A percentile compares a stretch with the other conserved stretches of the same genome.
These are phyloP conservation scores for Xylaria sp. DNA, from an alignment of 2,329 filamentous ascomycete genomes.

Conservation along the genomic window DNA sequence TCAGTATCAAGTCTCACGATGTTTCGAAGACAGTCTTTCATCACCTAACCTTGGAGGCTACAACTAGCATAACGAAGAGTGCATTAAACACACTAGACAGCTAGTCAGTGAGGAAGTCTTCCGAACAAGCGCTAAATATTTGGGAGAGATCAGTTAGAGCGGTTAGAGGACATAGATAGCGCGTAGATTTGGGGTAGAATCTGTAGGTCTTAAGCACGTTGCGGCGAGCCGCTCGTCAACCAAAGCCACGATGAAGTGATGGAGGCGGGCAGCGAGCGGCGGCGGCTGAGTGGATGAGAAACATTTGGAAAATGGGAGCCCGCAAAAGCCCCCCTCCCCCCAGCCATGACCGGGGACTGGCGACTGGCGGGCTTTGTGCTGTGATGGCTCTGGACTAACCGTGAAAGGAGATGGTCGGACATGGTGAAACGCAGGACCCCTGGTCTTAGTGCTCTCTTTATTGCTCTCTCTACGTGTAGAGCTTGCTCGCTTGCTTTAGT, in stretches of 20 bases:
- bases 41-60: too few species aligned
- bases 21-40: too few species aligned
- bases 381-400: conserved; percentile 14
- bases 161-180: neutral
- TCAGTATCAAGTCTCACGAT: neutral
- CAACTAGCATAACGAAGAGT: too few species aligned
- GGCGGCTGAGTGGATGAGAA: conserved; percentile 12
- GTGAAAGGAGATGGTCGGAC: neutral
- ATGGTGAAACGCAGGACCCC: conserved; percentile 26
- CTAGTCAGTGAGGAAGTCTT: neutral
- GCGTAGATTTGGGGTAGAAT: neutral
- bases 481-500: neutral
- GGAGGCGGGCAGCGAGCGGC: neutral
- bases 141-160: conserved; percentile 7
- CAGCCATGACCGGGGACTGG: neutral
- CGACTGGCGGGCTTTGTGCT: neutral
- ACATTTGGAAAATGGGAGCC: conserved; percentile 11
- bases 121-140: conserved; percentile 14
- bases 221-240: conserved; percentile 11
- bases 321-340: neutral
- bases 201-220: too few species aligned
- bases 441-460: neutral
- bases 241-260: neutral
- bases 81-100: neutral
- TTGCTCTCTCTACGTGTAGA: neutral